phyloP scores from a whole-genome alignment of 805 yeast species.

The Cyberlindnera maritima region DNA sequence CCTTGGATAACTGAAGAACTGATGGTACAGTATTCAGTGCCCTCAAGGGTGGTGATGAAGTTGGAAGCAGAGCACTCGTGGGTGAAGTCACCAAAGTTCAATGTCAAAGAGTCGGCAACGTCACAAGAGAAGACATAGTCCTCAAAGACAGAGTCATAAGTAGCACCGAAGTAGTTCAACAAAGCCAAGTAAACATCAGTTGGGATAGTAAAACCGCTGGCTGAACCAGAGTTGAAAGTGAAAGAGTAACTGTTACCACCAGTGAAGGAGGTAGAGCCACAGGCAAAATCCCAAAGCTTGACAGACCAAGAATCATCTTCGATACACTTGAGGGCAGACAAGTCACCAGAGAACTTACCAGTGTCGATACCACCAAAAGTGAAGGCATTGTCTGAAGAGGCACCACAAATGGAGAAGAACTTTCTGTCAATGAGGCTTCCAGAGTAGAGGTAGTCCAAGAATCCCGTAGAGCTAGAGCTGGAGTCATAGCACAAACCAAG shows the following conservation, averaged over 20 bases:
- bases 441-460: conserved; percentile 11
- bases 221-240: conserved; percentile 20
- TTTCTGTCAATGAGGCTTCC: conserved; percentile 11
- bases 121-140: conserved; percentile 18
- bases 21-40: conserved; percentile 18
- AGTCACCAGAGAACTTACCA: conserved; percentile 42
- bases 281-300: conserved; percentile 22
- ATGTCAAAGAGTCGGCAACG: conserved; percentile 8
- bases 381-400: conserved; percentile 12
- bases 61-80: conserved; percentile 12
- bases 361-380: conserved; percentile 54
- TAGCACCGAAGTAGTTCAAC: conserved; percentile 15
- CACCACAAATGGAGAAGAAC: conserved; percentile 18
- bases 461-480: conserved; percentile 4
- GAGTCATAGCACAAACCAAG: conserved; percentile 17
- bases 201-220: conserved; percentile 19
- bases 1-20: conserved; percentile 9
- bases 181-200: conserved; percentile 11
- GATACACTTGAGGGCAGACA: conserved; percentile 21
- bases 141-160: conserved; percentile 10
- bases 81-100: conserved; percentile 19
- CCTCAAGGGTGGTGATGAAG: conserved; percentile 11
- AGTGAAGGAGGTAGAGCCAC: conserved; percentile 13
- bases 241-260: conserved; percentile 14
- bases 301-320: conserved; percentile 20